These are phyloP conservation scores for Linaria vulgaris DNA, from an alignment of 257 asterid species.

Conservation along the genomic window DNA sequence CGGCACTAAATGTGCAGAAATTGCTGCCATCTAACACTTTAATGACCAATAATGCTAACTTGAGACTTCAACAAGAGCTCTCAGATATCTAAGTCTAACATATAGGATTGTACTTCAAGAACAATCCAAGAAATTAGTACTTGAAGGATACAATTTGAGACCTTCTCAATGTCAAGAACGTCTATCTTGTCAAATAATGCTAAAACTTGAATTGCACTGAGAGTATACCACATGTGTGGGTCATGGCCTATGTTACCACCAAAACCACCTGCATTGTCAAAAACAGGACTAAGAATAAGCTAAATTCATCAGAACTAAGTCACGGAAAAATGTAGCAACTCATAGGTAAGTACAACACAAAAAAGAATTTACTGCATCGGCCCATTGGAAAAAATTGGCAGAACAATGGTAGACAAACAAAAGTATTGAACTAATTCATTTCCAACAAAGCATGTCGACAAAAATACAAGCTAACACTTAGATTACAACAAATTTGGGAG, in stretches of 20 bases:
- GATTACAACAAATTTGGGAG: constrained; percentile 7
- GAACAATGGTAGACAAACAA: not conserved
- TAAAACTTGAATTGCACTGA: constrained; percentile 89
- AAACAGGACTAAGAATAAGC: not conserved
- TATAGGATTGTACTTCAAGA: constrained; percentile 17
- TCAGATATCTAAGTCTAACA: not conserved
- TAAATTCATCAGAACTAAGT: constrained; percentile 17
- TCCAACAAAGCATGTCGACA: too few species aligned
- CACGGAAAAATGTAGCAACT: too few species aligned
- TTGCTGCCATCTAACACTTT: too few species aligned
- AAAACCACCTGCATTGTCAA: constrained; percentile 67
- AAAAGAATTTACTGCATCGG: not conserved
- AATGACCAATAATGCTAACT: not conserved
- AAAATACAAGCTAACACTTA: not conserved
- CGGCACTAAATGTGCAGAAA: too few species aligned
- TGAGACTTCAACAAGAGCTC: not conserved
- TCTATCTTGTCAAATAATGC: constrained; percentile 80
- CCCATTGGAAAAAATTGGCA: not conserved
- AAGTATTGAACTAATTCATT: not conserved
- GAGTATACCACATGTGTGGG: constrained; percentile 80
- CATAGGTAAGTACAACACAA: not conserved
- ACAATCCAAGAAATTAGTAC: constrained; percentile 8
- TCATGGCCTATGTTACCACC: constrained; percentile 96
- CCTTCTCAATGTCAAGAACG: constrained; percentile 75
- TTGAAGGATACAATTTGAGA: constrained; percentile 72